Evolutionary conservation across 2,329 filamentous ascomycete genomes (phyloP), one percentile per base, ranked within the genome.

Genomic region (Corynespora cassiicola): DNA sequence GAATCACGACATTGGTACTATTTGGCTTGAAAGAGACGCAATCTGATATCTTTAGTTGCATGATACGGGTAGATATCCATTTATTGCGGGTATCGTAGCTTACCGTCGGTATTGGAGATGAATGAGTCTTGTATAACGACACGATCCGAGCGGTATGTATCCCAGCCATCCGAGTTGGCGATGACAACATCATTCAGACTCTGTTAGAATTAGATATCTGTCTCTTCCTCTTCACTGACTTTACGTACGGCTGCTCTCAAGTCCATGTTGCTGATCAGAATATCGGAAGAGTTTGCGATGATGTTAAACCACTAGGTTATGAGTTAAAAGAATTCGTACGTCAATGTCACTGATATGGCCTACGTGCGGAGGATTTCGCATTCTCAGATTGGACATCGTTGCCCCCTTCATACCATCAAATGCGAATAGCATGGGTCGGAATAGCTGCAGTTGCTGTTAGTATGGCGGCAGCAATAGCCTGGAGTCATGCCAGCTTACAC

Each of bases 21-120:
- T 87, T 87, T 15, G 84, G 84, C 62, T 87, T 53, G 75, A 87
- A 86, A 2, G 81, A 82, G 9, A 87, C 80, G 44, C 84, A 87
- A 57, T 87, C 79, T n/a, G n/a, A n/a, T n/a, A n/a, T n/a, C n/a
- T n/a, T n/a, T n/a, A n/a, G n/a, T n/a, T n/a, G n/a, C n/a, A n/a
- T n/a, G n/a, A n/a, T n/a, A n/a, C n/a, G n/a, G n/a, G n/a, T n/a
- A n/a, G n/a, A n/a, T n/a, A n/a, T n/a, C n/a, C n/a, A n/a, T n/a
- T n/a, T n/a, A n/a, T n/a, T n/a, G n/a, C n/a, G n/a, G n/a, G n/a
- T n/a, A 56, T 85, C 81, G 19, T 77, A 78, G 7, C 22, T 8
- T n/a, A 7, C n/a, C n/a, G 18, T 45, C 45, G 16, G 39, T 40
- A 48, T 85, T 84, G 52, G 77, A 73, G 41, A 80, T 75, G 4